Evolutionary conservation across 495 filamentous ascomycete species (phyloP), one percentile per base, ranked within the genome.

Genomic region (Aspergillus panamensis): DNA sequence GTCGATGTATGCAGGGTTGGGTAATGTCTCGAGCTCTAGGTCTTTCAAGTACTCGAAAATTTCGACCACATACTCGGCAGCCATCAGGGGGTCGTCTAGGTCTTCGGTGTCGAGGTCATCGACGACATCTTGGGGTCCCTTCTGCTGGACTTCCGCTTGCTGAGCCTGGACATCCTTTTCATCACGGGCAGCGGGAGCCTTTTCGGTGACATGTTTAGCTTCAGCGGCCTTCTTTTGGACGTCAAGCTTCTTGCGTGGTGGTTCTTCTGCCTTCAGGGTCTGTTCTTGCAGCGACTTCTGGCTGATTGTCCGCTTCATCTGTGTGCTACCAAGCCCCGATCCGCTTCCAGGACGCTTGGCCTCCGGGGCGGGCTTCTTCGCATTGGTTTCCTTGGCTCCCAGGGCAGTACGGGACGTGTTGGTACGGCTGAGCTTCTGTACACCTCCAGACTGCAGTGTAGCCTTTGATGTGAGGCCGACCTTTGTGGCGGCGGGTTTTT

Each of bases 41-140:
- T 94, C 86, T 62, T 84, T 86, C 62, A 97, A 83, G 70, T 98
- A 97, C 42, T 97, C 93, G 73, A 98, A 97, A 65, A 98, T 97
- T 72, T 98, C 94, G 39, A 85, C 85, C 33, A 96, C 94, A 68
- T 98, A 98, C 68, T 98, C 94, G 32, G 95, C 90, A 40, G 92
- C 95, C 93, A 97, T 97, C 63, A 96, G 77, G 14, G 94, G 95
- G 66, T 98, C 94, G 60, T 95, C 90, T 37, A 87, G 58, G 69
- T 97, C 94, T 67, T 97, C 92, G 31, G 75, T 77, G 65, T 97
- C 94, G 37, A 97, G 80, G 59, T 91, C 82, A 45, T 79, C 71
- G 44, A 88, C 82, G 32, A 71, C 79, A 12, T 77, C 77, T 31
- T 76, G 76, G 25, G 76, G 60, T 31, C 68, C 67, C 51, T 79